Conservation (phyloP, 495 filamentous ascomycete genomes). For the Daldinia vernicosa region DNA sequence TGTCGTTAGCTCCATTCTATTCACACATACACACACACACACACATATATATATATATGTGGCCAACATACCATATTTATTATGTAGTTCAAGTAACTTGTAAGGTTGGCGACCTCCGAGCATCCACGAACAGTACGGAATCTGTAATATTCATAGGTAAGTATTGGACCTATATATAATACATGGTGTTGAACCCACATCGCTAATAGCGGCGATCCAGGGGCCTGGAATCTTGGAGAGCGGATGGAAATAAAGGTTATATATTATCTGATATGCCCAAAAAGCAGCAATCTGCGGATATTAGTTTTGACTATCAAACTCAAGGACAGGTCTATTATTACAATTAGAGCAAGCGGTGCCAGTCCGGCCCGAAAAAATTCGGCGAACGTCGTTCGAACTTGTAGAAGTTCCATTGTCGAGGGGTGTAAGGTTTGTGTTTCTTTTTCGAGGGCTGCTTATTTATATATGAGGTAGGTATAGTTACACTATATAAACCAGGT, state of each 20-base stretch:
- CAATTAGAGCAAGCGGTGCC: not conserved
- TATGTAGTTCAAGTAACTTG: constrained; percentile 37
- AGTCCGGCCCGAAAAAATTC: not conserved
- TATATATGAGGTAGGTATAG: not conserved
- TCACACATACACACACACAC: not conserved
- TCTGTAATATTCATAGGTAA: constrained; percentile 6
- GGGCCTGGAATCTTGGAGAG: constrained; percentile 63
- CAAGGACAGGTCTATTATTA: not conserved
- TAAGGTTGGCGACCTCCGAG: constrained; percentile 23
- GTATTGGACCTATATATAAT: not conserved
- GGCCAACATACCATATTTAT: constrained; percentile 36
- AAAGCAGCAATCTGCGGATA: not conserved
- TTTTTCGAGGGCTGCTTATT: not conserved
- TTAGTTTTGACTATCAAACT: not conserved
- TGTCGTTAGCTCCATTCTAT: not conserved
- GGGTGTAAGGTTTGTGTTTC: not conserved
- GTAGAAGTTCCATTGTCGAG: not conserved
- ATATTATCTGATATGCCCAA: constrained; percentile 34
- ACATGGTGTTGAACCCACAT: constrained; percentile 12
- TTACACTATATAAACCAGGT: constrained; percentile 3
- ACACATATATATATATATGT: not conserved
- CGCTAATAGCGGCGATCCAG: constrained; percentile 24
- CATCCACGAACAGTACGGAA: constrained; percentile 40
- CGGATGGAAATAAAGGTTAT: constrained; percentile 62
- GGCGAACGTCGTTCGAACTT: not conserved